Evolutionary conservation across 768 basidiomycete species (phyloP).

Genomic region (Tricholoma hemisulphureum): DNA sequence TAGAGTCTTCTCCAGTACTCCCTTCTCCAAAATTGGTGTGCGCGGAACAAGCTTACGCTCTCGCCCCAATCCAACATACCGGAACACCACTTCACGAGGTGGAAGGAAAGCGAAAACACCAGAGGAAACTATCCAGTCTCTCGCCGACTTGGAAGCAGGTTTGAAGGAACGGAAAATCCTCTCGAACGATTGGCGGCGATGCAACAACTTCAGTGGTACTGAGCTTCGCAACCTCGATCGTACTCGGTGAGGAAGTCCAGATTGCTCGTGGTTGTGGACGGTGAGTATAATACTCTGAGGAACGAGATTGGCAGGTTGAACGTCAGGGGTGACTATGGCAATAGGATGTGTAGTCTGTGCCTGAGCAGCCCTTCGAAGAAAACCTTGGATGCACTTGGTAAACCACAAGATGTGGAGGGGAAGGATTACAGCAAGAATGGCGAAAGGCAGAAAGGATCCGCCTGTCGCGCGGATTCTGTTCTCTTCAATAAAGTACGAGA

Average conservation of each 20-base stretch:
- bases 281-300: not conserved
- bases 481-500: slow-evolving; percentile 25
- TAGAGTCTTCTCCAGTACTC: not conserved
- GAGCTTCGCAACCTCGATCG: not conserved
- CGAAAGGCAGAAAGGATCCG: slow-evolving; percentile 39
- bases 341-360: not conserved
- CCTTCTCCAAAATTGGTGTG: not conserved
- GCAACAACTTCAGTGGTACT: not conserved
- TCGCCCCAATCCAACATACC: slow-evolving; percentile 20
- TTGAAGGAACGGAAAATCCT: slow-evolving; percentile 8
- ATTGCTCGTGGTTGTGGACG: not conserved
- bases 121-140: slow-evolving; percentile 1
- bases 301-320: not conserved
- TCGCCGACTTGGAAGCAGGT: slow-evolving; percentile 1
- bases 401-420: slow-evolving; percentile 58
- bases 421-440: slow-evolving; percentile 40
- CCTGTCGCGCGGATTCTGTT: slow-evolving; percentile 28
- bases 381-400: slow-evolving; percentile 46
- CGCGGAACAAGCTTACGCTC: not conserved
- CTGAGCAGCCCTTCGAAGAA: slow-evolving; percentile 30
- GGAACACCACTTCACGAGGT: slow-evolving; percentile 13
- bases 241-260: not conserved
- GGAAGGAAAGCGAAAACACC: slow-evolving; percentile 9
- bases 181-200: slow-evolving; percentile 10
- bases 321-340: not conserved